Percentiles rank a stretch among this genome's conserved stretches.
Evolutionary conservation across 1,284 basidiomycete genomes (phyloP).

Genomic region (Rhodotorula sp.): DNA sequence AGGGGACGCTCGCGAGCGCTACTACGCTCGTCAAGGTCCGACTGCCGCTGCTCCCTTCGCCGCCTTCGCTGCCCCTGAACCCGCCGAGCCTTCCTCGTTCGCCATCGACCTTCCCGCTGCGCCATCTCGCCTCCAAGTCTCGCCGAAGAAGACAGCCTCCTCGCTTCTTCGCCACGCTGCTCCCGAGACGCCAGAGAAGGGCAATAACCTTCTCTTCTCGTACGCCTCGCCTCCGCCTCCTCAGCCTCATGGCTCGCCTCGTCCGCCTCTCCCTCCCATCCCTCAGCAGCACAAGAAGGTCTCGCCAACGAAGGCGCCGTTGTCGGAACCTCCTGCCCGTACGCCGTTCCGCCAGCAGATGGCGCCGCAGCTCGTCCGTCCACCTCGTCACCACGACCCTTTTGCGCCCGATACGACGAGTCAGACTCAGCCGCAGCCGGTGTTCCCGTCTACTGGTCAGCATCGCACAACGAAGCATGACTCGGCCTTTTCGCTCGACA

Average conservation of each 20-base stretch:
- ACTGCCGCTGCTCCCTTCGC: not conserved
- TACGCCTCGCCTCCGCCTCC: constrained; percentile 30
- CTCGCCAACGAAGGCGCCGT: not conserved
- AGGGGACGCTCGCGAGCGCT: constrained; percentile 1
- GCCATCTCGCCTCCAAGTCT: constrained; percentile 28
- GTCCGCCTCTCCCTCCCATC: not conserved
- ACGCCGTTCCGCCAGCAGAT: constrained; percentile 20
- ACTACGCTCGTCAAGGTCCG: not conserved
- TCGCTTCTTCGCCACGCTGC: constrained; percentile 11
- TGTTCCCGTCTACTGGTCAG: not conserved
- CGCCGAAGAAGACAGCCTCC: constrained; percentile 32
- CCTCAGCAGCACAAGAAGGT: not conserved
- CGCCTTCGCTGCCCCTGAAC: not conserved
- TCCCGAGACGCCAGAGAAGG: constrained; percentile 8
- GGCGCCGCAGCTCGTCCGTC: constrained; percentile 6
- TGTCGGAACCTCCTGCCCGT: constrained; percentile 18
- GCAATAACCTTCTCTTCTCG: constrained; percentile 19
- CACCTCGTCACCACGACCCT: not conserved
- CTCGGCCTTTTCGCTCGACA: constrained; percentile 19
- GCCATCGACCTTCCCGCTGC: constrained; percentile 27
- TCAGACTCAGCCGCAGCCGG: not conserved
- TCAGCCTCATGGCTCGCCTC: not conserved
- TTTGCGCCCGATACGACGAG: not conserved
- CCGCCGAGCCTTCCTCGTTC: constrained; percentile 5
- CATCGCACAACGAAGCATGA: not conserved